Conservation (phyloP, 306 rosid genomes). For the Lathyrus aphaca region DNA sequence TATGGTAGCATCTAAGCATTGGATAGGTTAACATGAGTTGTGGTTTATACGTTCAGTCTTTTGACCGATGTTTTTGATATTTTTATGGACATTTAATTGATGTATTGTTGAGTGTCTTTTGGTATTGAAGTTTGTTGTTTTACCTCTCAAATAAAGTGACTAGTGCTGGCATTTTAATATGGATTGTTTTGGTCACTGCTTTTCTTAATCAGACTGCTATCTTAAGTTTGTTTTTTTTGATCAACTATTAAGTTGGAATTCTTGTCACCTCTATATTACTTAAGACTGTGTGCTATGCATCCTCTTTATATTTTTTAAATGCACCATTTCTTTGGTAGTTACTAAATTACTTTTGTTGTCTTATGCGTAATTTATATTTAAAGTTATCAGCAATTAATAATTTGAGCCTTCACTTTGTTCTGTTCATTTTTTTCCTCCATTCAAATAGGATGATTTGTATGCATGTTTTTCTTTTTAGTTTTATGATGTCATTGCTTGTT, state of each 20-base stretch:
- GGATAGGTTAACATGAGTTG: neutral
- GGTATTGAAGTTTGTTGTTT: neutral
- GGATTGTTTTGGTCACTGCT: neutral
- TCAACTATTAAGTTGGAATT: conserved; percentile 6
- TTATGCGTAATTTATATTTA: too few species aligned
- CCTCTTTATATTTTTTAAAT: neutral
- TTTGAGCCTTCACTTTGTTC: conserved; percentile 2
- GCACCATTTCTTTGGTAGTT: conserved; percentile 4
- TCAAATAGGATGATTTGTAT: neutral
- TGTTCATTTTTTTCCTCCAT: neutral
- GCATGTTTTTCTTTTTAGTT: neutral
- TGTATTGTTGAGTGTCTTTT: neutral
- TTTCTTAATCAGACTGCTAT: neutral
- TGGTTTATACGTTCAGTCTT: neutral
- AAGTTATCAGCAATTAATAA: too few species aligned
- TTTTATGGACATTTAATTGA: conserved; percentile 5
- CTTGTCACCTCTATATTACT: neutral
- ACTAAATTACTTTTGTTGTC: too few species aligned
- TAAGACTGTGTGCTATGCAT: neutral
- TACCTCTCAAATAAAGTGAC: conserved; percentile 4
- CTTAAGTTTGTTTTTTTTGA: conserved; percentile 2
- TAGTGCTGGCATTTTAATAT: conserved; percentile 1
- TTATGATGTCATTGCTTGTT: conserved; percentile 8
- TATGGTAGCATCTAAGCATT: conserved; percentile 3
- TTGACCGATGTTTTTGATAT: neutral